A percentile compares a stretch with the other conserved stretches of the same genome.
phyloP scores from a whole-genome alignment of 345 rosid genomes.

The Bruguiera sexangula region DNA sequence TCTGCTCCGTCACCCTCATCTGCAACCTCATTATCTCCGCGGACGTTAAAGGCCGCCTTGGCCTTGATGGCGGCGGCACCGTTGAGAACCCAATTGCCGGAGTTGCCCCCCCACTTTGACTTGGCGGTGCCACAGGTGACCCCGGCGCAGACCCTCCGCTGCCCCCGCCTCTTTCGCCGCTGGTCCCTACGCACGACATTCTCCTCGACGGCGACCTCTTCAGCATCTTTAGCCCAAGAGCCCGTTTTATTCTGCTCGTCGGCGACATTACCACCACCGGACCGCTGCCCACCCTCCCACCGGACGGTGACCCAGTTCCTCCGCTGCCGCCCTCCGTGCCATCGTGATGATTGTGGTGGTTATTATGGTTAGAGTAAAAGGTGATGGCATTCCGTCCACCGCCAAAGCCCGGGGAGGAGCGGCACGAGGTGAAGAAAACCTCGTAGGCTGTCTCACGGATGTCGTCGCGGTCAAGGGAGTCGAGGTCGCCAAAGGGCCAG shows the following conservation, averaged over 20 bases:
- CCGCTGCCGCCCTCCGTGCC: conserved; percentile 38
- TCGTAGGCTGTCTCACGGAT: conserved; percentile 85
- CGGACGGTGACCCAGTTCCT: conserved; percentile 19
- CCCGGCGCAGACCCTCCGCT: conserved; percentile 34
- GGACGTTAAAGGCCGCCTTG: conserved; percentile 70
- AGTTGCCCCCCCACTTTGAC: conserved; percentile 18
- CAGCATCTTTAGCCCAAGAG: conserved; percentile 71
- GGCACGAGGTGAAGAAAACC: conserved; percentile 80
- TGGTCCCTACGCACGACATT: conserved; percentile 37
- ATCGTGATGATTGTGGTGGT: conserved; percentile 28
- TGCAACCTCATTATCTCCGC: conserved; percentile 96
- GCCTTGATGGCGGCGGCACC: conserved; percentile 34
- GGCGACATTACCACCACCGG: conserved; percentile 64
- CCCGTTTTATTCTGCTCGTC: conserved; percentile 63
- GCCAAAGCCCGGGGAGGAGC: conserved; percentile 82
- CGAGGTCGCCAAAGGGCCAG: conserved; percentile 74
- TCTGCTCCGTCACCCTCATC: conserved; percentile 85
- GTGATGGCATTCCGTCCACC: conserved; percentile 60
- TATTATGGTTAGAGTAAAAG: conserved; percentile 49
- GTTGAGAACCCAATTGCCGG: conserved; percentile 42
- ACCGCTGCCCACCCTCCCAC: conserved; percentile 30
- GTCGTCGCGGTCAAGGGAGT: conserved; percentile 53
- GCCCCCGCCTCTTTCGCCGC: conserved; percentile 28
- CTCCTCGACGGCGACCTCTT: conserved; percentile 68
- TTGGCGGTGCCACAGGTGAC: conserved; percentile 41